A percentile compares a stretch with the other conserved stretches of the same genome.
These are phyloP conservation scores for Suhomyces ambrosiae DNA, from an alignment of 1,139 yeast species.

Conservation along the genomic window DNA sequence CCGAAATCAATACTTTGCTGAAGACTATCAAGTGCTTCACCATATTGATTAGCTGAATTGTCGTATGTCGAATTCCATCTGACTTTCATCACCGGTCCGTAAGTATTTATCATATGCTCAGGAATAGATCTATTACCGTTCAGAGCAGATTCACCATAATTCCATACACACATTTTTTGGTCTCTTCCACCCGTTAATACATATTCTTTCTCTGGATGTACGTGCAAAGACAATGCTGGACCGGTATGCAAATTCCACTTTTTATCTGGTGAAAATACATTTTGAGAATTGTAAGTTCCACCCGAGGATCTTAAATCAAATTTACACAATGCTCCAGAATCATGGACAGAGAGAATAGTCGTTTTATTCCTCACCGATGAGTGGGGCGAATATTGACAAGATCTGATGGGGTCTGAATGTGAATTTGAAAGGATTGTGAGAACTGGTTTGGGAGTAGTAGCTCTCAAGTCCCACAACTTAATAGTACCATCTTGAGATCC, in stretches of 20 bases:
- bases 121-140: conserved; percentile 52
- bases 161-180: conserved; percentile 80
- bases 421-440: conserved; percentile 46
- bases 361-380: conserved; percentile 34
- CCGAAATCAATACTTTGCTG: conserved; percentile 9
- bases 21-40: conserved; percentile 4
- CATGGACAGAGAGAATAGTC: conserved; percentile 67
- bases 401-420: conserved; percentile 66
- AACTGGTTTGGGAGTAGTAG: conserved; percentile 47
- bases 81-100: conserved; percentile 76
- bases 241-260: conserved; percentile 90
- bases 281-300: conserved; percentile 23
- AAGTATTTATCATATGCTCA: conserved; percentile 69
- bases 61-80: conserved; percentile 57
- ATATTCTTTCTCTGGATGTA: conserved; percentile 84
- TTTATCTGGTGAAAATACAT: conserved; percentile 54
- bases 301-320: conserved; percentile 68
- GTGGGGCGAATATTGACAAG: conserved; percentile 62
- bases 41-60: conserved; percentile 4
- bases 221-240: conserved; percentile 83
- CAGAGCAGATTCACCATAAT: conserved; percentile 43
- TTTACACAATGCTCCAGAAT: conserved; percentile 82
- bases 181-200: conserved; percentile 94
- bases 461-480: conserved; percentile 84
- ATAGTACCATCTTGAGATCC: conserved; percentile 93